Percentiles rank a stretch among this genome's conserved stretches.
These are phyloP conservation scores for Lactarius quietus DNA, from an alignment of 768 basidiomycete genomes.

Conservation along the genomic window DNA sequence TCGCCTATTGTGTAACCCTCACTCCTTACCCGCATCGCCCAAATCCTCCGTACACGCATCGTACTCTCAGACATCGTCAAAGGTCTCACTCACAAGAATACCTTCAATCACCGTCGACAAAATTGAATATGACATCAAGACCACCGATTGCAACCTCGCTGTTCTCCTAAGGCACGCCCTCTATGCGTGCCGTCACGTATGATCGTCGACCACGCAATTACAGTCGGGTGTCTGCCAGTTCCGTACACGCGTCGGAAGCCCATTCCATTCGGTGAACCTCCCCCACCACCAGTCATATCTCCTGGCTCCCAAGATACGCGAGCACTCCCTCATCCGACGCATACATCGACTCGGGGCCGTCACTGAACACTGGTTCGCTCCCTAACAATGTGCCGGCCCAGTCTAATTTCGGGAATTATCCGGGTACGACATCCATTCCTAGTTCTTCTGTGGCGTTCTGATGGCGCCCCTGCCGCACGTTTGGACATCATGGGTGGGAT, in stretches of 20 bases:
- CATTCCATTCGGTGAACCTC: constrained; percentile 73
- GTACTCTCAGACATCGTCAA: constrained; percentile 75
- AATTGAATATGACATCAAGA: constrained; percentile 99
- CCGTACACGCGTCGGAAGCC: too few relatives aligned
- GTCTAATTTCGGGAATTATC: too few relatives aligned
- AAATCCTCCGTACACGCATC: constrained; percentile 88
- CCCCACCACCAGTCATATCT: constrained; percentile 36
- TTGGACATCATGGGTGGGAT: neutral
- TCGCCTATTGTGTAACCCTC: constrained; percentile 92
- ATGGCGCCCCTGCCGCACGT: too few relatives aligned
- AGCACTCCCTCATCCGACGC: too few relatives aligned
- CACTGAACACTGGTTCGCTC: too few relatives aligned
- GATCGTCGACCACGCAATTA: constrained; percentile 92
- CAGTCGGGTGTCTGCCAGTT: constrained; percentile 88
- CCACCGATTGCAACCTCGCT: constrained; percentile 94
- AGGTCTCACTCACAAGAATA: constrained; percentile 91
- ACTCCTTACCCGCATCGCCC: constrained; percentile 88
- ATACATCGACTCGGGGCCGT: too few relatives aligned
- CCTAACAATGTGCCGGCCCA: too few relatives aligned
- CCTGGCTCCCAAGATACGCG: constrained; percentile 25
- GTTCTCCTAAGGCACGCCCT: constrained; percentile 89
- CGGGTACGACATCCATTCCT: too few relatives aligned
- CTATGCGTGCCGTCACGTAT: constrained; percentile 95
- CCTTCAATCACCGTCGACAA: constrained; percentile 94
- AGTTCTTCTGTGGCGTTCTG: too few relatives aligned